These are phyloP conservation scores for Cercospora beticola DNA, from an alignment of 2,329 filamentous ascomycete species.

Conservation along the genomic window DNA sequence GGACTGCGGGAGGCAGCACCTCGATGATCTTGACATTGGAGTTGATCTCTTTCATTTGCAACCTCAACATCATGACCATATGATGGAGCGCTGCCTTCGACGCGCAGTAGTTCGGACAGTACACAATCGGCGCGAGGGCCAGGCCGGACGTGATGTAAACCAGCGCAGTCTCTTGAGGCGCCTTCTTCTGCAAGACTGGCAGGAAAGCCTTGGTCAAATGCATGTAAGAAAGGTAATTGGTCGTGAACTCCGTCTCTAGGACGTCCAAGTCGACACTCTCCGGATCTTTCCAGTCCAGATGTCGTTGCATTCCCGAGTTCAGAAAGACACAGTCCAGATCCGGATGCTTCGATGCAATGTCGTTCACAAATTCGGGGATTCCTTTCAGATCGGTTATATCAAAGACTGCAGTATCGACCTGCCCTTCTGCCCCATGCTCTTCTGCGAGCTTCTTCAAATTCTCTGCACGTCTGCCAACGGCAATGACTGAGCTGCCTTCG, in stretches of 20 bases:
- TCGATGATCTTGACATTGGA: conserved; percentile 56
- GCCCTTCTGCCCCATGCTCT: conserved; percentile 49
- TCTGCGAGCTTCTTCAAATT: conserved; percentile 51
- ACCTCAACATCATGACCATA: conserved; percentile 53
- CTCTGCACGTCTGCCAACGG: conserved; percentile 53
- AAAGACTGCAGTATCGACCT: conserved; percentile 50
- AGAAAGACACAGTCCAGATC: conserved; percentile 55
- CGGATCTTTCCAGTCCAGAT: conserved; percentile 52
- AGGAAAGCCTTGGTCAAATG: conserved; percentile 53
- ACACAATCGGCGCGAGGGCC: conserved; percentile 50
- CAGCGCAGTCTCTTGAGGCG: conserved; percentile 43
- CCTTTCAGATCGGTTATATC: conserved; percentile 52
- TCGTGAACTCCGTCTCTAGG: conserved; percentile 32
- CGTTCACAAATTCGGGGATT: conserved; percentile 47
- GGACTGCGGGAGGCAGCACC: conserved; percentile 56
- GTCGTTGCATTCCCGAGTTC: conserved; percentile 55
- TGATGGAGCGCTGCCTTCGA: conserved; percentile 58
- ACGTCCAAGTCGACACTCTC: conserved; percentile 48
- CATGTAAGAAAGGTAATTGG: conserved; percentile 53
- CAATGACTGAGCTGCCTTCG: conserved; percentile 50
- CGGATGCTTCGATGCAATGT: conserved; percentile 47
- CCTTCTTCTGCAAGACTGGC: conserved; percentile 50
- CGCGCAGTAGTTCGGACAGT: conserved; percentile 55
- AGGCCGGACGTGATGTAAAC: conserved; percentile 54
- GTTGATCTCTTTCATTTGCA: conserved; percentile 49